A percentile compares a stretch with the other conserved stretches of the same genome.
Evolutionary conservation across 768 basidiomycete genomes (phyloP).

Genomic region (Daedaleopsis nitida): DNA sequence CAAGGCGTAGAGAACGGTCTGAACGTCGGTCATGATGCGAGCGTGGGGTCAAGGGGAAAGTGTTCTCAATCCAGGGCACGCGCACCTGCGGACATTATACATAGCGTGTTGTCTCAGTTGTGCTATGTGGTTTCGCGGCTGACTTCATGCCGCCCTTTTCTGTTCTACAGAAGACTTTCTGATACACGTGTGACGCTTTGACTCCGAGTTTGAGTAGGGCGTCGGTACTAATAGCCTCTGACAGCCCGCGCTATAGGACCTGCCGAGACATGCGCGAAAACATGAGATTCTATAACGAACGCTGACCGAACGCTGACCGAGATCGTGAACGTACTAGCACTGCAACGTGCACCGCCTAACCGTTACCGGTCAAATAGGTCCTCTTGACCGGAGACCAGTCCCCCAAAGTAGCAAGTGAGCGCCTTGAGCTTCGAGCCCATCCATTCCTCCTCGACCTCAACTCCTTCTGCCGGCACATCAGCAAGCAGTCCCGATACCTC

Average conservation of each 20-base stretch:
- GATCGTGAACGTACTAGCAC: not conserved
- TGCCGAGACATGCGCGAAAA: no score
- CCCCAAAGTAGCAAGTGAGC: constrained; percentile 92
- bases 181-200: no score
- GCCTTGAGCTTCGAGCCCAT: constrained; percentile 94
- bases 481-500: constrained; percentile 64
- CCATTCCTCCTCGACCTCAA: constrained; percentile 97
- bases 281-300: no score
- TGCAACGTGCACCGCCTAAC: not conserved
- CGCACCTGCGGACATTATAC: no score
- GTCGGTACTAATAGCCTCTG: no score
- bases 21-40: not conserved
- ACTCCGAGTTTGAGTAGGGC: no score
- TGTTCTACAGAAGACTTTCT: no score
- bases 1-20: not conserved
- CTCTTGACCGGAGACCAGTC: constrained; percentile 71
- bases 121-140: not conserved
- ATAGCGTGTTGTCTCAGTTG: no score
- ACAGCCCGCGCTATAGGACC: no score
- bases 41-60: not conserved
- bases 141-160: no score
- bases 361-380: constrained; percentile 39
- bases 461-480: constrained; percentile 45
- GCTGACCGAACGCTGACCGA: not conserved
- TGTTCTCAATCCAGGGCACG: no score